phyloP scores from a whole-genome alignment of 768 basidiomycete genomes.

The Calvatia gigantea region DNA sequence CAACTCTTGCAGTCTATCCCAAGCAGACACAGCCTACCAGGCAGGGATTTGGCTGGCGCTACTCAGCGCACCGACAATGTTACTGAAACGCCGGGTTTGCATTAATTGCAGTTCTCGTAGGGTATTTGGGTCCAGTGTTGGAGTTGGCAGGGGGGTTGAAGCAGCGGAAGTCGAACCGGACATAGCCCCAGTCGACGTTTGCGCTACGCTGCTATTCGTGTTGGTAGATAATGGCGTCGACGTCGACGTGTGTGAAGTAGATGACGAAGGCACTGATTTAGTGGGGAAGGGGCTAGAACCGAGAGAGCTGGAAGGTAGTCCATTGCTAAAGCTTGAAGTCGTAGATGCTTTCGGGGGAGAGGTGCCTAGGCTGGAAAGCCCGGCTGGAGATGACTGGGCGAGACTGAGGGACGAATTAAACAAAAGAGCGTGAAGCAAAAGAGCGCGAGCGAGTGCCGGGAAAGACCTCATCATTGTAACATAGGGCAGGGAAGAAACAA shows the following conservation, averaged over 20 bases:
- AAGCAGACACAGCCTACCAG: conserved; percentile 27
- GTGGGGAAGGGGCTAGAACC: background rate
- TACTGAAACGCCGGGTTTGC: conserved; percentile 32
- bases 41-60: conserved; percentile 30
- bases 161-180: background rate
- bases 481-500: background rate
- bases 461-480: background rate
- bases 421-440: conserved; percentile 3
- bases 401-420: background rate
- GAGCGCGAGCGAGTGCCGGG: background rate
- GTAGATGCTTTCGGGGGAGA: background rate
- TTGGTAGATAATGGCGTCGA: background rate
- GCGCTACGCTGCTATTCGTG: background rate
- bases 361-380: background rate
- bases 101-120: conserved; percentile 13
- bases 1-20: background rate
- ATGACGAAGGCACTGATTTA: background rate
- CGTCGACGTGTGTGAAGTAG: background rate
- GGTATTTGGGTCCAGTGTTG: background rate
- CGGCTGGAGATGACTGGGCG: background rate
- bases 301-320: background rate
- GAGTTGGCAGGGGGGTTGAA: background rate
- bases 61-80: conserved; percentile 38
- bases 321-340: background rate
- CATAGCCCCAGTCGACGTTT: background rate